A percentile compares a stretch with the other conserved stretches of the same genome.
phyloP scores from a whole-genome alignment of 352 stramenopile species.

The Phytopythium litorale region DNA sequence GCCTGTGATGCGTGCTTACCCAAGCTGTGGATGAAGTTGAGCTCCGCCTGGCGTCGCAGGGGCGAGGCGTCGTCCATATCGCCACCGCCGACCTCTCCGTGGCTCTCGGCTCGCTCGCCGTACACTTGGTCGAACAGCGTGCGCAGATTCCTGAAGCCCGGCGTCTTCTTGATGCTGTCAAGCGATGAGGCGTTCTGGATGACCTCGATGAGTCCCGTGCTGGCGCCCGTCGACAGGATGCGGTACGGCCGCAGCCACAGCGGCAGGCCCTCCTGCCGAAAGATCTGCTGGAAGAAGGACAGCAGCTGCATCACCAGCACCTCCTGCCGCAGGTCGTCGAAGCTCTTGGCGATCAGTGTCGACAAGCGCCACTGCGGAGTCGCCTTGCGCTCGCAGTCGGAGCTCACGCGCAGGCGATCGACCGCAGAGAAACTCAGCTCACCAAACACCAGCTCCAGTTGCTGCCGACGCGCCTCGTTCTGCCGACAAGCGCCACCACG shows the following conservation, averaged over 20 bases:
- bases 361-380: conserved; percentile 39
- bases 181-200: conserved; percentile 96
- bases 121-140: conserved; percentile 94
- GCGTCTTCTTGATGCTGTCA: conserved; percentile 94
- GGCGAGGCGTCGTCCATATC: conserved; percentile 10
- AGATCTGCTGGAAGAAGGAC: conserved; percentile 93
- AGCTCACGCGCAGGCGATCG: conserved; percentile 31
- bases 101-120: conserved; percentile 24
- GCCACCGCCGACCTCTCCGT: conserved; percentile 28
- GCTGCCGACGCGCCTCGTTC: conserved; percentile 39
- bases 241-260: conserved; percentile 94
- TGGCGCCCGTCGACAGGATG: conserved; percentile 94
- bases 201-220: conserved; percentile 95
- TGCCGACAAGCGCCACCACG: conserved; percentile 4
- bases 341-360: conserved; percentile 95
- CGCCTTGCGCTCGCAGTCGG: conserved; percentile 7
- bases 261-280: conserved; percentile 85
- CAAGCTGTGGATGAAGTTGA: conserved; percentile 84
- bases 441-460: conserved; percentile 63
- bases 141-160: conserved; percentile 82
- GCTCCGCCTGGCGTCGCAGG: conserved; percentile 58
- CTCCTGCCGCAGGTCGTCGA: conserved; percentile 97
- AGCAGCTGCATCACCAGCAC: conserved; percentile 98
- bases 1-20: conserved; percentile 28
- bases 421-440: conserved; percentile 53